Base-by-base conservation (phyloP, 2,329 filamentous ascomycete species). In the Sporothrix curviconia region DNA sequence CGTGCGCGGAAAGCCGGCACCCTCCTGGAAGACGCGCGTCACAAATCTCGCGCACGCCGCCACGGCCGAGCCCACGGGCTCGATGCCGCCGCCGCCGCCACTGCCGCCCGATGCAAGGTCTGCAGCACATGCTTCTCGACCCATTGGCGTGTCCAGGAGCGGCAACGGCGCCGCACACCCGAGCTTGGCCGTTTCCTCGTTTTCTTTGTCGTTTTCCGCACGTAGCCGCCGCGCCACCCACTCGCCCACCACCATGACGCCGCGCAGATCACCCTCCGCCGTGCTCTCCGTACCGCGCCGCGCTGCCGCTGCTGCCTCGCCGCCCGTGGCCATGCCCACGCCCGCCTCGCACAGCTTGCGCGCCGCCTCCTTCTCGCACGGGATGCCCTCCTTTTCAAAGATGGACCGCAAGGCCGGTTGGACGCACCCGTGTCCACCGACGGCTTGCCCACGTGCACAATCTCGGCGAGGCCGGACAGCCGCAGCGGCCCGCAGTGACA, bases 401-500 rank as follows among this genome's bases (percentile, higher is more conserved):
- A 99, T 86, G 1, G 77, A 75, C 68, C 92, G 92, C 66, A 97
- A n/a, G n/a, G 79, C 14, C 94, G 84, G n/a, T n/a, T n/a, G 7
- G 80, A 78, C 4, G 95, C 86, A 3, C 97, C 90, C 51, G 91
- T 87, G 61, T 95, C 92, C 9, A 97, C 74, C 0, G 89, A 85
- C 2, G 94, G 91, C 65, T 94, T 94, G 49, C 92, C 89, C 34
- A 96, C 87, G 67, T 95, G 91, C 22, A 99, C 86, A 39, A 97
- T 85, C 69, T 99, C 94, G 0, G 92, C 94, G 51, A 94, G 74
- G 6, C 78, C 84, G 0, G 90, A 92, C 62, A 92, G 88, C n/a
- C 94, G 84, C 7, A 99, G 77, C 0, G 90, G 91, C 28, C n/a
- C 91, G 83, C 40, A 99, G 78, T 19, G 92, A 89, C 4, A 92